These are phyloP conservation scores for Tubosaeta brunneosetosa DNA, from an alignment of 768 basidiomycete species.

Conservation along the genomic window DNA sequence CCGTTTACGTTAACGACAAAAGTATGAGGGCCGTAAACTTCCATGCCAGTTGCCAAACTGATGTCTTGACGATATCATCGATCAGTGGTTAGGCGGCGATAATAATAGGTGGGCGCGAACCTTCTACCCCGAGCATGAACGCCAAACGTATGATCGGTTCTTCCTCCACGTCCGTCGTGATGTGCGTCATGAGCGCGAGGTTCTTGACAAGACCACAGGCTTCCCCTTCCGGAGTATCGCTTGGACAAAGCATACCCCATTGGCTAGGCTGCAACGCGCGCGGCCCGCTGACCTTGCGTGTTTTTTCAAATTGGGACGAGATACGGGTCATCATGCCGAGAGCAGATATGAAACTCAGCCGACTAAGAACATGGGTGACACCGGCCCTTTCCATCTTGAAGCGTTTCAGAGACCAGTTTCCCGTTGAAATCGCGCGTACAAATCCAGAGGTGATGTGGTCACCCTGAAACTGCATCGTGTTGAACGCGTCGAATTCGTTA, in stretches of 20 bases:
- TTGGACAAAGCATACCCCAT: slow-evolving; percentile 98
- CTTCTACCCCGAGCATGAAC: slow-evolving; percentile 97
- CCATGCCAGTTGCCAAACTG: slow-evolving; percentile 83
- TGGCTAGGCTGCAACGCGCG: slow-evolving; percentile 96
- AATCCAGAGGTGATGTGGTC: slow-evolving; percentile 96
- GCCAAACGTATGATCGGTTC: slow-evolving; percentile 85
- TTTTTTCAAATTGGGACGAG: slow-evolving; percentile 98
- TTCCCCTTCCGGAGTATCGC: slow-evolving; percentile 99
- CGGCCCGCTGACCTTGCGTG: slow-evolving; percentile 96
- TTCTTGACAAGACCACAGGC: slow-evolving; percentile 99
- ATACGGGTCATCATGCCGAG: slow-evolving; percentile 99
- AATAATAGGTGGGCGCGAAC: slow-evolving; percentile 36
- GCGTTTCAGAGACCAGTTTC: slow-evolving; percentile 97
- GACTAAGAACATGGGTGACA: slow-evolving; percentile 94
- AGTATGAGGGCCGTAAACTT: slow-evolving; percentile 90
- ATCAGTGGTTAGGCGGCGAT: slow-evolving; percentile 10
- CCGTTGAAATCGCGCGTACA: slow-evolving; percentile 94
- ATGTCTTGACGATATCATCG: slow-evolving; percentile 58
- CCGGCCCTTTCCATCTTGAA: slow-evolving; percentile 99
- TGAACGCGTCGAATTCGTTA: slow-evolving; percentile 90
- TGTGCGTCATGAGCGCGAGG: slow-evolving; percentile 98
- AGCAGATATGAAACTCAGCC: slow-evolving; percentile 94
- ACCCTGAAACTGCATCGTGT: slow-evolving; percentile 93
- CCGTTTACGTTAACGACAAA: slow-evolving; percentile 98
- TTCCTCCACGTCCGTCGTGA: slow-evolving; percentile 98